Conservation (phyloP, 2,329 filamentous ascomycete genomes). For the Pezicula rhizophila region DNA sequence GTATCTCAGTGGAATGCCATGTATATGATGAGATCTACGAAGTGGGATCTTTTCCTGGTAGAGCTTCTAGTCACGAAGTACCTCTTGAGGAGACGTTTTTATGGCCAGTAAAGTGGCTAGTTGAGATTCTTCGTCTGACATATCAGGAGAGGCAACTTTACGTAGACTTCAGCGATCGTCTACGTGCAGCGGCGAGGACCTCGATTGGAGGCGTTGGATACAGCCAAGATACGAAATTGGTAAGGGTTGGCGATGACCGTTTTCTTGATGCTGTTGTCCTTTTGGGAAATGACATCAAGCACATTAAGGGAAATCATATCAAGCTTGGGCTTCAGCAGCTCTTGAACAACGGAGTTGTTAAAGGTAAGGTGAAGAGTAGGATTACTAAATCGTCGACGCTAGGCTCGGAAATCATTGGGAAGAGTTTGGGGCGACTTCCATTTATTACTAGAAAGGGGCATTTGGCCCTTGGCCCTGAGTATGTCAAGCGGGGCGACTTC, state of each 20-base stretch:
- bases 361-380: slow-evolving; percentile 3
- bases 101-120: slow-evolving; percentile 5
- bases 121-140: slow-evolving; percentile 6
- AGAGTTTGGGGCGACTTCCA: slow-evolving; percentile 10
- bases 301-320: slow-evolving; percentile 5
- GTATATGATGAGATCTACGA: slow-evolving; percentile 6
- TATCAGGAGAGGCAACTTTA: slow-evolving; percentile 6
- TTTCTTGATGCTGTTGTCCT: slow-evolving; percentile 3
- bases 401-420: slow-evolving; percentile 5
- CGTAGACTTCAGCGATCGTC: slow-evolving; percentile 4
- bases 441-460: slow-evolving; percentile 9
- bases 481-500: slow-evolving; percentile 5
- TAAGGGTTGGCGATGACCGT: slow-evolving; percentile 4
- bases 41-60: slow-evolving; percentile 4
- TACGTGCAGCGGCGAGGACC: slow-evolving; percentile 3
- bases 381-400: neutral
- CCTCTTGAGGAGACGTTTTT: slow-evolving; percentile 3
- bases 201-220: slow-evolving; percentile 5
- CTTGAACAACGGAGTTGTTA: slow-evolving; percentile 2
- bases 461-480: slow-evolving; percentile 7
- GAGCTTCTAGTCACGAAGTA: slow-evolving; percentile 5
- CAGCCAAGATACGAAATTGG: slow-evolving; percentile 1
- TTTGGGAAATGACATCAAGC: slow-evolving; percentile 5
- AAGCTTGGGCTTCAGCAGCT: slow-evolving; percentile 3
- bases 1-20: slow-evolving; percentile 3